These are phyloP conservation scores for Coniferiporia weirii DNA, from an alignment of 1,284 basidiomycete species.

Conservation along the genomic window DNA sequence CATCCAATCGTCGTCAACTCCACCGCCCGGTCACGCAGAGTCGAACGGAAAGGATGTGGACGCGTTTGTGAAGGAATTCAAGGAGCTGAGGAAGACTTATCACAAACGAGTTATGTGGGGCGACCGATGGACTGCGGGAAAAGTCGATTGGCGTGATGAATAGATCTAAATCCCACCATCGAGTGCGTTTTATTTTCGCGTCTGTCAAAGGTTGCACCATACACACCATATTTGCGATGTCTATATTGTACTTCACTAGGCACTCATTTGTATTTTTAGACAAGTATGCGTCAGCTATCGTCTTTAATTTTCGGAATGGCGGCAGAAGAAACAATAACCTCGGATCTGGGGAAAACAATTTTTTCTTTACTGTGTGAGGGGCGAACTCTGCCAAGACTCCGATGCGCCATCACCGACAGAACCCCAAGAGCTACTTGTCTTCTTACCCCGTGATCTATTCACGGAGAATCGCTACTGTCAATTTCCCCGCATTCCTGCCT, in stretches of 20 bases:
- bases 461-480: not conserved
- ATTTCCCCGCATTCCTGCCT: constrained; percentile 4
- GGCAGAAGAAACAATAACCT: not conserved
- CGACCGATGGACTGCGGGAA: constrained; percentile 78
- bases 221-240: not conserved
- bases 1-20: constrained; percentile 50
- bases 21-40: constrained; percentile 31
- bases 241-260: not conserved
- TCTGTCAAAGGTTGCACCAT: not conserved
- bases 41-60: constrained; percentile 62
- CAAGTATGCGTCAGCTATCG: not conserved
- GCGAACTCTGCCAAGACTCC: not conserved
- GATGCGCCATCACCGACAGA: not conserved
- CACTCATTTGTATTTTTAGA: not conserved
- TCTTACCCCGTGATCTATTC: not conserved
- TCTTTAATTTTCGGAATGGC: not conserved
- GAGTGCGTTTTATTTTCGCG: not conserved
- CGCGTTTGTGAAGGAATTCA: constrained; percentile 84
- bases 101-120: constrained; percentile 89
- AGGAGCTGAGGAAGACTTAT: constrained; percentile 77
- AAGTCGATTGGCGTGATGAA: constrained; percentile 76
- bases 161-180: constrained; percentile 21
- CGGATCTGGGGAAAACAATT: not conserved
- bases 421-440: not conserved
- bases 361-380: not conserved